phyloP scores from a whole-genome alignment of 345 rosid genomes.

The Sonneratia alba region DNA sequence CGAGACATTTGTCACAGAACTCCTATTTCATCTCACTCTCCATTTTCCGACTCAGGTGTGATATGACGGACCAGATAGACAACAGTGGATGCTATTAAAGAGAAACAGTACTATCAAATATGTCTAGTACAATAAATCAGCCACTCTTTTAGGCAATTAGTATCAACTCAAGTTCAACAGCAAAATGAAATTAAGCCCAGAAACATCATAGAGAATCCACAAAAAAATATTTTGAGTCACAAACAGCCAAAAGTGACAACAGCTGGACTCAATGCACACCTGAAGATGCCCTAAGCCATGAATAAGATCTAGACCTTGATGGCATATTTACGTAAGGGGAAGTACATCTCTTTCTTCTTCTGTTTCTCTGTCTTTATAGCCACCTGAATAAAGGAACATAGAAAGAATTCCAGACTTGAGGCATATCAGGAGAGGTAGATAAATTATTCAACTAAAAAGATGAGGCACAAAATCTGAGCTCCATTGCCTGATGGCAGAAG shows the following conservation, averaged over 20 bases:
- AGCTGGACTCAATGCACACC: background rate
- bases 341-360: slow-evolving; percentile 83
- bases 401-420: background rate
- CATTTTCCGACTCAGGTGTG: background rate
- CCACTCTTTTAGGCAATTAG: background rate
- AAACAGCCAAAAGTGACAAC: background rate
- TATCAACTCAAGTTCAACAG: background rate
- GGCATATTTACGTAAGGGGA: slow-evolving; percentile 81
- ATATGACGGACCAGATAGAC: background rate
- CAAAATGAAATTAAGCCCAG: background rate
- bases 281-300: background rate
- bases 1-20: background rate
- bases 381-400: slow-evolving; percentile 20
- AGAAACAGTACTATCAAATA: background rate
- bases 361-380: slow-evolving; percentile 77
- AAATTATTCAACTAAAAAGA: background rate
- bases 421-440: background rate
- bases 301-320: slow-evolving; percentile 53
- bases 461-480: background rate
- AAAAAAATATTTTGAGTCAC: background rate
- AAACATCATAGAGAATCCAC: background rate
- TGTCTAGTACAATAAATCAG: background rate
- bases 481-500: background rate
- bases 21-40: background rate
- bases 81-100: background rate